Conservation (phyloP, 2,329 filamentous ascomycete species). For the Acrocalymma vagum region DNA sequence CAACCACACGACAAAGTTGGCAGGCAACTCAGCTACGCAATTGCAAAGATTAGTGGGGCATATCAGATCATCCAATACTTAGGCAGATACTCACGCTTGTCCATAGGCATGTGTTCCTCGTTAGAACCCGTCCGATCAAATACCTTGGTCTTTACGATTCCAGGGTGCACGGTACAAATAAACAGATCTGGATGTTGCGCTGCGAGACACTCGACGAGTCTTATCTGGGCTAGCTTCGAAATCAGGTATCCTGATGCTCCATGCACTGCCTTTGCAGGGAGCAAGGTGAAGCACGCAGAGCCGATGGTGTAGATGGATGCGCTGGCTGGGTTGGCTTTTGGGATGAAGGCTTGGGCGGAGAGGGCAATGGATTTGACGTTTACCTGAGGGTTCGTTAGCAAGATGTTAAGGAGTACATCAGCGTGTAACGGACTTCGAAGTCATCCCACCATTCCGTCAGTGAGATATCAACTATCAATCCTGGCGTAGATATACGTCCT, state of each 20-base stretch:
- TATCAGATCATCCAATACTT: no score
- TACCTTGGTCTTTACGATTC: slow-evolving; percentile 44
- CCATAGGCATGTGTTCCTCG: slow-evolving; percentile 19
- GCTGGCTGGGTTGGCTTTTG: slow-evolving; percentile 10
- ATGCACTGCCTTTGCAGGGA: no score
- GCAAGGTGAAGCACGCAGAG: slow-evolving; percentile 4
- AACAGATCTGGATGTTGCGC: slow-evolving; percentile 46
- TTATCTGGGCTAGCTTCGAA: slow-evolving; percentile 43
- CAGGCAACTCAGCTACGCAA: slow-evolving; percentile 33
- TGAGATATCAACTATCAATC: slow-evolving; percentile 9
- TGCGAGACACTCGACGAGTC: slow-evolving; percentile 40
- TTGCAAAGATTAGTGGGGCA: no score
- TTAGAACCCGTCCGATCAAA: slow-evolving; percentile 15
- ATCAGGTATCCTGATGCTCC: slow-evolving; percentile 39
- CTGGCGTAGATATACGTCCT: slow-evolving; percentile 15
- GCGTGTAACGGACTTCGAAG: slow-evolving; percentile 14
- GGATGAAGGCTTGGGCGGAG: slow-evolving; percentile 19
- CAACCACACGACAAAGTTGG: slow-evolving; percentile 40
- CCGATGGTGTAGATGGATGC: slow-evolving; percentile 13
- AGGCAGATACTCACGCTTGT: slow-evolving; percentile 29
- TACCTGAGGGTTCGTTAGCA: no score
- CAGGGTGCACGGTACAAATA: slow-evolving; percentile 43
- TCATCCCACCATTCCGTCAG: slow-evolving; percentile 25
- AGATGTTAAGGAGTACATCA: no score
- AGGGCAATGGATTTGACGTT: slow-evolving; percentile 27